Evolutionary conservation across 1,284 basidiomycete species (phyloP).

Genomic region (Papiliotrema fonsecae): DNA sequence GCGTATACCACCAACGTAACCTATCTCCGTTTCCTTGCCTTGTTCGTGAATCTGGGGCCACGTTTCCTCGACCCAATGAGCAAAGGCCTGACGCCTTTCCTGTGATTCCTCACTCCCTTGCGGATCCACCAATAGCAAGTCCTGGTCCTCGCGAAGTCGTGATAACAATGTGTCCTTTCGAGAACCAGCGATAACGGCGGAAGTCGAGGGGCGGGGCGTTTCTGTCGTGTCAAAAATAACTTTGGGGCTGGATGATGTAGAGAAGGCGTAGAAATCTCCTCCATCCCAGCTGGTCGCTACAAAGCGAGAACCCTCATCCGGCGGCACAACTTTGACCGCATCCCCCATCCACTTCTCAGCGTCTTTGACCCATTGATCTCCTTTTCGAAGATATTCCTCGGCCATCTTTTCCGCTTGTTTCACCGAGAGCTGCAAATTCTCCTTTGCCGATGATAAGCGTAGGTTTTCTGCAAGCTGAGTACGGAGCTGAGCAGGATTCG

Average conservation of each 20-base stretch:
- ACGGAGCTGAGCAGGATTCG: conserved; percentile 52
- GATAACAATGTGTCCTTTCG: conserved; percentile 71
- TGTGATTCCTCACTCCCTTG: conserved; percentile 53
- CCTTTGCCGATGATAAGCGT: conserved; percentile 46
- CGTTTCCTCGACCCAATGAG: conserved; percentile 59
- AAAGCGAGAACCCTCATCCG: conserved; percentile 53
- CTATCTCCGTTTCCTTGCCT: conserved; percentile 47
- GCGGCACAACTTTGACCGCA: conserved; percentile 86
- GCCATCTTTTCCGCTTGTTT: conserved; percentile 78
- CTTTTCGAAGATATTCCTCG: conserved; percentile 59
- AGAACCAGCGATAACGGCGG: conserved; percentile 34
- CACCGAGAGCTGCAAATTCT: conserved; percentile 48
- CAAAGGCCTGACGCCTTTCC: conserved; percentile 57
- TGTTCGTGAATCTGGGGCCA: conserved; percentile 45
- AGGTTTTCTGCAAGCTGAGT: conserved; percentile 64
- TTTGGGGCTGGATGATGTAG: conserved; percentile 17
- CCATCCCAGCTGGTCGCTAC: conserved; percentile 68
- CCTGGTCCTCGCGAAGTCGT: conserved; percentile 68
- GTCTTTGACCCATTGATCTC: conserved; percentile 63
- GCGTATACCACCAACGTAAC: conserved; percentile 58
- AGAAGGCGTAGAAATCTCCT: conserved; percentile 68
- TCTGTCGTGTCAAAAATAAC: conserved; percentile 40
- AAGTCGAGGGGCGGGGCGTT: conserved; percentile 39
- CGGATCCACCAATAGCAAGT: conserved; percentile 72
- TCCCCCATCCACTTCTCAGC: conserved; percentile 58